Percentiles rank a stretch among this genome's conserved stretches.
Conservation (phyloP, 441 rosid genomes). For the Erodium texanum region DNA sequence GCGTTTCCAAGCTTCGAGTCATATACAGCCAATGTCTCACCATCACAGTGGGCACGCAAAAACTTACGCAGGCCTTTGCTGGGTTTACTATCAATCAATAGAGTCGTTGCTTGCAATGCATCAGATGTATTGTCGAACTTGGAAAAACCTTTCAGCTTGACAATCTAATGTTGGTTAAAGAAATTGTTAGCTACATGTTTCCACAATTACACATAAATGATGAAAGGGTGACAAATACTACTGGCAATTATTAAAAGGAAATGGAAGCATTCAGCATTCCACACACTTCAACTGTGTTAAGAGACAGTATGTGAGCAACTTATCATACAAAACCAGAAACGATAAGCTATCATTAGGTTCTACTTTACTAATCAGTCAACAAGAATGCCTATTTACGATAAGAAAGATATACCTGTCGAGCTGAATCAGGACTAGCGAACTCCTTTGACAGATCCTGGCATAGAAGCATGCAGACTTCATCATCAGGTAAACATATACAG, state of each 20-base stretch:
- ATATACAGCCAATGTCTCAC: conserved; percentile 62
- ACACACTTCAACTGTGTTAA: background rate
- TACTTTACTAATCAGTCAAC: background rate
- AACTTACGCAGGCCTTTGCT: conserved; percentile 37
- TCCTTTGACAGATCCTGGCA: too few species aligned
- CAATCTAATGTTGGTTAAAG: conserved; percentile 33
- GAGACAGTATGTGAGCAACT: background rate
- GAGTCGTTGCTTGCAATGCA: conserved; percentile 74
- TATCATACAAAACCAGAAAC: background rate
- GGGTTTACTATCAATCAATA: conserved; percentile 53
- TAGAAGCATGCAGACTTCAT: too few species aligned
- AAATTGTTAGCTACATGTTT: background rate
- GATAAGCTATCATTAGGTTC: background rate
- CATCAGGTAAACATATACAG: too few species aligned
- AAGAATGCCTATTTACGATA: background rate
- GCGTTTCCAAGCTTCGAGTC: conserved; percentile 94
- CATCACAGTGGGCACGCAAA: conserved; percentile 56
- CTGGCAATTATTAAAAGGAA: background rate
- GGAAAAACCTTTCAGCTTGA: conserved; percentile 65
- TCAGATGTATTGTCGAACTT: conserved; percentile 83
- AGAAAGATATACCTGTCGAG: background rate
- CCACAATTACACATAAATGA: too few species aligned
- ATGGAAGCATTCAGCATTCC: background rate
- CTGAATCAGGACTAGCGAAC: too few species aligned
- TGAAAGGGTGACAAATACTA: background rate